Evolutionary conservation across 1,139 yeast species (phyloP), one percentile per base, ranked within the genome.

Genomic region (Sugiyamaella sp.): DNA sequence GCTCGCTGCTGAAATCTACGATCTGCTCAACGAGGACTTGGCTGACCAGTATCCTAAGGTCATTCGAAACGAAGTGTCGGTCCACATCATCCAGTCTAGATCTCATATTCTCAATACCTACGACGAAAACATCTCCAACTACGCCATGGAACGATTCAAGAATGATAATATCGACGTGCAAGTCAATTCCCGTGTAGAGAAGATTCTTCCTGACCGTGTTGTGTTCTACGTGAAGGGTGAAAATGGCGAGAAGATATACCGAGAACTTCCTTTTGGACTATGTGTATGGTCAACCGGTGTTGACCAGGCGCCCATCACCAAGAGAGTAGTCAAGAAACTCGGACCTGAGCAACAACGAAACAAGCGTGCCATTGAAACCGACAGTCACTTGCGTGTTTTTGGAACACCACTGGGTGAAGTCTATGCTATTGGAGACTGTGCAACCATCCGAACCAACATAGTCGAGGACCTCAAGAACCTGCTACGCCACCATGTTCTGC

Each of bases 231-330:
- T 80, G 63, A 73, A 72, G 55, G 44, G 29, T 16, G 68, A 72
- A 44, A 70, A 74, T 22, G 80, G 81, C 44, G 68, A 68, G 33
- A 63, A 67, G 29, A 75, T 72, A 51, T 63, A 72, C 44, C 79
- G 76, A 64, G 78, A 78, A 55, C 67, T 83, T 47, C 83, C 85
- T 25, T 81, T 74, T 56, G 88, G 88, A 9, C 65, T 82, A 43
- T 82, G 86, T 63, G 66, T 83, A 43, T 83, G 88, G 88, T 82
- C 87, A 0, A 83, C 87, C 0, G 88, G 88, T 56, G 85, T 82
- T 39, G 80, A 84, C 3, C 82, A 80, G 60, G 78, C 81, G 50
- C 84, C 82, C 3, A 65, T 83, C 49, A 81, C 85, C 9, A 74
- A 76, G 62, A 74, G 73, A 37, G 71, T 82, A 40, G 81, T 77